Conservation (phyloP, 805 yeast species). For the Wickerhamiella siamensis region DNA sequence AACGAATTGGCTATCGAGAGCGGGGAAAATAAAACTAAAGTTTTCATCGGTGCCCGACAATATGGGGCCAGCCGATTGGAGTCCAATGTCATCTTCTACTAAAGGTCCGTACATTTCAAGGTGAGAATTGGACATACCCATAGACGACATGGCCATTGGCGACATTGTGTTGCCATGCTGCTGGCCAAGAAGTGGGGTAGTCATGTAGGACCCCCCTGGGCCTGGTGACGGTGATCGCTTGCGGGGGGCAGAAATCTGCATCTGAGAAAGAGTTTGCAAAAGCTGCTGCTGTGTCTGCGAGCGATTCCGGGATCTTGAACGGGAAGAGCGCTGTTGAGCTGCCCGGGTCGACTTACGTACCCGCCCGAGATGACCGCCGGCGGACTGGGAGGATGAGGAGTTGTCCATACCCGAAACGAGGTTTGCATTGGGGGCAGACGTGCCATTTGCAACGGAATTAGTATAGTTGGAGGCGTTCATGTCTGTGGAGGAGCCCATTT, state of each 20-base stretch:
- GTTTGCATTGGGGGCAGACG: background rate
- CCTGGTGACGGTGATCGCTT: background rate
- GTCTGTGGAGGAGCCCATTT: background rate
- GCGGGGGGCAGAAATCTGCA: background rate
- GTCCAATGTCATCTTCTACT: background rate
- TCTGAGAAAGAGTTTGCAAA: conserved; percentile 1
- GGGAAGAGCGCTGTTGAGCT: conserved; percentile 5
- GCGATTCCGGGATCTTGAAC: conserved; percentile 9
- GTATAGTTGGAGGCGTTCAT: background rate
- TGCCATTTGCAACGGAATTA: background rate
- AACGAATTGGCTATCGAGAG: background rate
- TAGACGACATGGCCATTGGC: background rate
- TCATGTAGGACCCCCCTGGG: background rate
- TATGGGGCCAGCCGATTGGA: background rate
- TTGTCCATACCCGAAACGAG: background rate
- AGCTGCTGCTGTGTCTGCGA: conserved; percentile 9
- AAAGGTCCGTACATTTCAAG: background rate
- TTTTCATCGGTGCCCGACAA: background rate
- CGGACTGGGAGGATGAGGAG: background rate
- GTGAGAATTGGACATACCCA: background rate
- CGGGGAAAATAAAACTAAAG: background rate
- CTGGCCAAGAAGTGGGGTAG: background rate
- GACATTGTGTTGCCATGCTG: background rate
- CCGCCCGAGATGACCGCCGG: conserved; percentile 4
- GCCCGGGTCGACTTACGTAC: conserved; percentile 4